Evolutionary conservation across 2,329 filamentous ascomycete species (phyloP), one percentile per base, ranked within the genome.

Genomic region (Alternaria triticina): DNA sequence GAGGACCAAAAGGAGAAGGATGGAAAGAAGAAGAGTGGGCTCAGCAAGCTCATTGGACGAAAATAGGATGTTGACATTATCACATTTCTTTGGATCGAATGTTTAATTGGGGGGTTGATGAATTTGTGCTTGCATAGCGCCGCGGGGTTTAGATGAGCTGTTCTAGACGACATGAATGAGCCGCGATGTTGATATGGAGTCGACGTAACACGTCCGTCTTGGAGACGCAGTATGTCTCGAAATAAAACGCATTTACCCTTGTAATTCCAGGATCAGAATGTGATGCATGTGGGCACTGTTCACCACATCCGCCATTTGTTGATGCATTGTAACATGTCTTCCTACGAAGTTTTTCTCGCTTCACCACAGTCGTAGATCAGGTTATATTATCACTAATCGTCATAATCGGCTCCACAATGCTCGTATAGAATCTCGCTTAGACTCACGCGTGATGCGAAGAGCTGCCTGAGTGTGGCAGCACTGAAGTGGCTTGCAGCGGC

Each of bases 11-110:
- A 52, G 2, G 51, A 60, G 43, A 73, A 69, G 64, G 57, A 59
- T 50, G 44, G 45, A 3, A 56, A 60, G 46, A 71, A 65, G 59
- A 74, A 69, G 66, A 69, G 57, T 44, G 69, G 67, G 22, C 46
- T 73, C 12, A 65, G 70, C 28, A 69, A 68, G 54, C 61, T 74
- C n/a, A 66, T 71, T 30, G 59, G 62, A 46, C 59, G 64, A 9
- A 70, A 66, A 59, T 68, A 63, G 27, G 55, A 27, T 30, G 22
- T 30, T 50, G 12, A 17, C 2, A 15, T 57, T 13, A 20, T 23
- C 28, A 46, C 25, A 13, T 40, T 57, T 57, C 30, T 50, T 43
- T 40, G 44, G 15, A 50, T 27, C 10, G 40, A 28, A 36, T 27
- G 27, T 57, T 46, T 50, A 57, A 50, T 49, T 50, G 28, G n/a